Evolutionary conservation across 108 stramenopile genomes (phyloP).

Genomic region (Poteriospumella lacustris): DNA sequence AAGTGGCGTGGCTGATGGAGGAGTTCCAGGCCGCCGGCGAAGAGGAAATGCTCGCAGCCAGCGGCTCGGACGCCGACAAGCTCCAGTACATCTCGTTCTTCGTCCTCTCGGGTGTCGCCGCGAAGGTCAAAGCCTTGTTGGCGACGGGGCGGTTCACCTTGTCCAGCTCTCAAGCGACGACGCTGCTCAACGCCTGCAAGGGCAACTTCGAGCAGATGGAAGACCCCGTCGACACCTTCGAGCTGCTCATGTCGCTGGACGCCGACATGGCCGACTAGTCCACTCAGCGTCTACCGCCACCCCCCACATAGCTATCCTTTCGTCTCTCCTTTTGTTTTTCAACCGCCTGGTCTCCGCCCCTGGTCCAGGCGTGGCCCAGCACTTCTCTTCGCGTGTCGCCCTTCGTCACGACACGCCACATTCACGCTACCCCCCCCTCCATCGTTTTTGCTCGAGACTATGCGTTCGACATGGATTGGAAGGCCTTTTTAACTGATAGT

Average conservation of each 20-base stretch:
- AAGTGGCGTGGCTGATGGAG: background rate
- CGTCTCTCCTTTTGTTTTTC: too few relatives aligned
- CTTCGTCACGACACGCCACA: too few relatives aligned
- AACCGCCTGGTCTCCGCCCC: too few relatives aligned
- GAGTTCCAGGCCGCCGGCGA: background rate
- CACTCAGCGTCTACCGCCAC: too few relatives aligned
- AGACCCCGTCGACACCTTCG: conserved; percentile 28
- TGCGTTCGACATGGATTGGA: too few relatives aligned
- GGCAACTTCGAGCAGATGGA: conserved; percentile 15
- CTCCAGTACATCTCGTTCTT: background rate
- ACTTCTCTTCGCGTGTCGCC: too few relatives aligned
- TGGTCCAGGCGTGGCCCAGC: too few relatives aligned
- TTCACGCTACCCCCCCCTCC: too few relatives aligned
- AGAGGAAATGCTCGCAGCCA: background rate
- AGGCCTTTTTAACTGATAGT: too few relatives aligned
- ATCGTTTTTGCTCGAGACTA: too few relatives aligned
- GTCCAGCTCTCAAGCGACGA: background rate
- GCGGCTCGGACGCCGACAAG: background rate
- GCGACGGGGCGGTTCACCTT: background rate
- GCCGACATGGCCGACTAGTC: too few relatives aligned
- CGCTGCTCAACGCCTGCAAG: background rate
- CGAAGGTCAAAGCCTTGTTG: background rate
- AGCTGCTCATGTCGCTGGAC: background rate
- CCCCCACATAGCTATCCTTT: too few relatives aligned
- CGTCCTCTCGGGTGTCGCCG: background rate